Base-by-base conservation (phyloP, 805 yeast genomes). In the Pichia eremophila region DNA sequence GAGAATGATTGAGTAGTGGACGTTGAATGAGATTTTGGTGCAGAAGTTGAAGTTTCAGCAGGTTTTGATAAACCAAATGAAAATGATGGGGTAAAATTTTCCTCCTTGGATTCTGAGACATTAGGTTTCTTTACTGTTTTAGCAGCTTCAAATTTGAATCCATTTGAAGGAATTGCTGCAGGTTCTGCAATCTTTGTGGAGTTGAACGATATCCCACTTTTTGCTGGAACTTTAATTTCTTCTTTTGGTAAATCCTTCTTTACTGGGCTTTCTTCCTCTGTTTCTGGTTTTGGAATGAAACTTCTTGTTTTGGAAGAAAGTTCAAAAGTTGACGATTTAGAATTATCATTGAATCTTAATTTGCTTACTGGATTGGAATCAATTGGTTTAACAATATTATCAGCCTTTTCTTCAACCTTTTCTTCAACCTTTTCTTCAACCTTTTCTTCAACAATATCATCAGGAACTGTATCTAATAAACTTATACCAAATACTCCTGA, bases 401-500 rank as follows among this genome's bases (percentile, higher is more conserved):
- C 42, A 9, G 40, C 44, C 4, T 34, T 34, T 34, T 34, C 12
- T 12, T 32, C 35, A 9, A 11, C 5, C 5, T 9, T 14, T 11
- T 32, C 10, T 12, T 32, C 35, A 9, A 11, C 5, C 5, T 9
- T 14, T 11, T 32, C 10, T 4, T 34, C 36, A 34, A 10, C 17
- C 10, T 15, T 34, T 8, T 17, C 37, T 11, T 46, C 53, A 8
- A 54, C 51, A 2, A 4, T 15, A 10, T 9, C 17, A 11, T 43
- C 51, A 1, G 50, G 53, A 11, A 52, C 43, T 5, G 49, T 45
- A 35, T 52, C 53, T 14, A 52, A 40, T 25, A 52, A 35, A 29
- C 54, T 50, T n/a, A 54, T 43, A 25, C 51, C 54, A 45, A 62
- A 64, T 4, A 43, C 29, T 1, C 68, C 67, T 19, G 52, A 47